Conservation (phyloP, 441 rosid species). For the Arabidopsis hybrid region DNA sequence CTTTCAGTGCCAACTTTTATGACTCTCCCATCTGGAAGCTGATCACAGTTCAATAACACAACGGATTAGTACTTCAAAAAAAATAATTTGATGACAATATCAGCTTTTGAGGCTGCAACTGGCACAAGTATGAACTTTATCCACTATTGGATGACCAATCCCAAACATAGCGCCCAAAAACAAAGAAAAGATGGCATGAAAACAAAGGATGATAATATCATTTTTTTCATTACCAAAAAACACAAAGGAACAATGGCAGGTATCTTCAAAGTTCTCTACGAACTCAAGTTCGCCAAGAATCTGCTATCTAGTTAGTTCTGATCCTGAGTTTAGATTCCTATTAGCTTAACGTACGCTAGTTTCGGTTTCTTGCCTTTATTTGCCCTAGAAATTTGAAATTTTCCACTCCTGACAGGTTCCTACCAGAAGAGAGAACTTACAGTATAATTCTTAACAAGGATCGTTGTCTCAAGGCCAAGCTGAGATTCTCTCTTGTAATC, state of each 20-base stretch:
- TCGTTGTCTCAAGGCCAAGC: slow-evolving; percentile 95
- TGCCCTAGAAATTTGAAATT: not conserved
- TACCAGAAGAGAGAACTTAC: slow-evolving; percentile 56
- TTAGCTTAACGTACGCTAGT: not conserved
- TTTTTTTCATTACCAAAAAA: not conserved
- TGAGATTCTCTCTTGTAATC: slow-evolving; percentile 97
- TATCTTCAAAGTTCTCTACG: not conserved
- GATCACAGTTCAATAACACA: slow-evolving; percentile 37
- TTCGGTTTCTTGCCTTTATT: slow-evolving; percentile 1
- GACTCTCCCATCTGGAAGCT: slow-evolving; percentile 98
- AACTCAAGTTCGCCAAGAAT: not conserved
- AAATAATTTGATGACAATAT: not conserved
- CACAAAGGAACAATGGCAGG: not conserved
- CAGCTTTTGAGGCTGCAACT: not conserved
- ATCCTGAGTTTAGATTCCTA: not conserved
- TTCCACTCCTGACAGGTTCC: not conserved
- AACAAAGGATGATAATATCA: no score
- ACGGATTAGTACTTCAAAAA: not conserved
- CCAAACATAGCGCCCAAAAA: not conserved
- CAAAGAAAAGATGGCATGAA: not conserved
- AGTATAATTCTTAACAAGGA: slow-evolving; percentile 92
- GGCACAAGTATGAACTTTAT: not conserved
- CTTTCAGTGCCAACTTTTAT: slow-evolving; percentile 98
- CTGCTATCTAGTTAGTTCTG: not conserved
- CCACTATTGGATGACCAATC: not conserved